Percentiles rank a stretch among this genome's conserved stretches.
phyloP scores from a whole-genome alignment of 2,329 filamentous ascomycete genomes.

The Drechslerella stenobrocha region DNA sequence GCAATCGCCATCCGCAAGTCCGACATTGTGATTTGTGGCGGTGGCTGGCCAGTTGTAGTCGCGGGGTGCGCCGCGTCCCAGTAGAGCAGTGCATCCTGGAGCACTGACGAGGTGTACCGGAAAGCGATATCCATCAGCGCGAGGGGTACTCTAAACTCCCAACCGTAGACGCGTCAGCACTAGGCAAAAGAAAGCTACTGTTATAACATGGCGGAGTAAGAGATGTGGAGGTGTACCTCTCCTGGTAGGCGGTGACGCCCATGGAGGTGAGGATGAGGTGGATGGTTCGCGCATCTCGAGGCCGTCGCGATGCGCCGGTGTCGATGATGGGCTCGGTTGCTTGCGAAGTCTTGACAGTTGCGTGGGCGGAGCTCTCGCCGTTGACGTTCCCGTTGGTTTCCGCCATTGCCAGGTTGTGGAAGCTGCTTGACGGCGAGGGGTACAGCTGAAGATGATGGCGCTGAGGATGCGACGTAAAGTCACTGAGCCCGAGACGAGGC shows the following conservation, averaged over 20 bases:
- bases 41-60: constrained; percentile 56
- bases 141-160: constrained; percentile 64
- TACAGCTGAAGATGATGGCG: neutral
- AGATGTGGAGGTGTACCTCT: constrained; percentile 58
- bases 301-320: constrained; percentile 60
- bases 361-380: constrained; percentile 37
- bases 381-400: constrained; percentile 40
- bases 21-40: constrained; percentile 62
- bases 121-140: constrained; percentile 85
- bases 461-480: too few relatives aligned
- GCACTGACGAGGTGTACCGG: constrained; percentile 63
- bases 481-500: too few relatives aligned
- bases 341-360: constrained; percentile 38
- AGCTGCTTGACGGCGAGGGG: neutral
- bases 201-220: neutral
- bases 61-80: constrained; percentile 56
- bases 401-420: constrained; percentile 13
- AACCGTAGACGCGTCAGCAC: neutral
- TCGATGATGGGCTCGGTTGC: constrained; percentile 51
- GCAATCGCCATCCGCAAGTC: constrained; percentile 66
- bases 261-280: constrained; percentile 78
- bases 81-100: constrained; percentile 62
- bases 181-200: neutral
- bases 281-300: constrained; percentile 76
- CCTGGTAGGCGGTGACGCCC: constrained; percentile 77